Percentiles rank a stretch among this genome's conserved stretches.
phyloP scores from a whole-genome alignment of 352 stramenopile species.

The Saprolegnia diclina region DNA sequence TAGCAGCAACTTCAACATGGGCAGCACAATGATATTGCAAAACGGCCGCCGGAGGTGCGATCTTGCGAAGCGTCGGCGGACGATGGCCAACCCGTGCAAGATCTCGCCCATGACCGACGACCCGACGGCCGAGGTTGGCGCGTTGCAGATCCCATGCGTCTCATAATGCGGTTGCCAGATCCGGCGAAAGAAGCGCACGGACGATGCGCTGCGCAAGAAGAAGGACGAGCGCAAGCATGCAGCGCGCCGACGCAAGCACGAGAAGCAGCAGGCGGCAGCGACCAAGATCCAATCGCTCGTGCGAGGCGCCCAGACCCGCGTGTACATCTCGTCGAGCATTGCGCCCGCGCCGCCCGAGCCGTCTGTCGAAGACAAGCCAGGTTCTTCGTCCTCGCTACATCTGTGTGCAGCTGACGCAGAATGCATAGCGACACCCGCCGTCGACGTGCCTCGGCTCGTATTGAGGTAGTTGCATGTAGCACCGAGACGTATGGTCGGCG shows the following conservation, averaged over 20 bases:
- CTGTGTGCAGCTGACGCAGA: too few species aligned
- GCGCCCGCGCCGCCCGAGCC: neutral
- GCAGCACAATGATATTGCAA: too few species aligned
- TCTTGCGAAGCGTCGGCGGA: too few species aligned
- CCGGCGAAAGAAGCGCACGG: neutral
- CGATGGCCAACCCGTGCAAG: neutral
- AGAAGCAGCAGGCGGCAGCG: conserved; percentile 15
- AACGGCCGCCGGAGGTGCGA: too few species aligned
- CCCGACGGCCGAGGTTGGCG: neutral
- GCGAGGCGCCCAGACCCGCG: conserved; percentile 12
- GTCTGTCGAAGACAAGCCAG: neutral
- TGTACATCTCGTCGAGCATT: neutral
- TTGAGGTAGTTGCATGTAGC: too few species aligned
- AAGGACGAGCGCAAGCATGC: conserved; percentile 19
- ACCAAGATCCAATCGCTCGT: conserved; percentile 24
- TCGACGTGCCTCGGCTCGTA: too few species aligned
- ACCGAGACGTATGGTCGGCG: too few species aligned
- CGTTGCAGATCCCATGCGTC: too few species aligned
- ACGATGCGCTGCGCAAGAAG: conserved; percentile 12
- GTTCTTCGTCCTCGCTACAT: too few species aligned
- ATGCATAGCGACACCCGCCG: too few species aligned
- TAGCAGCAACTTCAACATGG: too few species aligned
- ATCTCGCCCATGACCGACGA: neutral
- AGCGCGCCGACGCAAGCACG: conserved; percentile 12
- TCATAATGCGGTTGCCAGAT: neutral